Conservation (phyloP, 305 asterid genomes). For the Solanum hybrid region DNA sequence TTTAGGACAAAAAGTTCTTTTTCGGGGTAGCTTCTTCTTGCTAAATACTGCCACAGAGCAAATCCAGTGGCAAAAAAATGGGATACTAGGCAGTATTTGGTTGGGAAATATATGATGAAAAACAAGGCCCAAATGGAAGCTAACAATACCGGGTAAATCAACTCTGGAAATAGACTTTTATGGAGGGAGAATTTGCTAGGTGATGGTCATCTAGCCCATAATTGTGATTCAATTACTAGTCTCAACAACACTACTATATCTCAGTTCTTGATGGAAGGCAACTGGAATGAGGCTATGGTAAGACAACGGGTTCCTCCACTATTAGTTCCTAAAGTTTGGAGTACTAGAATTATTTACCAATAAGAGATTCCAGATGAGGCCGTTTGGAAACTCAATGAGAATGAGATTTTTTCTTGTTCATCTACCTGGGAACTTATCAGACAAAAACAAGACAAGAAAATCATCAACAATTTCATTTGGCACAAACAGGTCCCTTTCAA, state of each 20-base stretch:
- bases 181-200: not conserved
- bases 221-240: too few species aligned
- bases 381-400: too few species aligned
- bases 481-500: not conserved
- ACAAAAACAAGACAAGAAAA: too few species aligned
- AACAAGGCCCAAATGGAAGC: not conserved
- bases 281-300: not conserved
- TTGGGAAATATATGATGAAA: not conserved
- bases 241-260: too few species aligned
- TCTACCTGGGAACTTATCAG: not conserved
- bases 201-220: not conserved
- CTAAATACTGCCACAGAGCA: too few species aligned
- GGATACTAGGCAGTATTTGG: too few species aligned
- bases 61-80: too few species aligned
- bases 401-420: not conserved
- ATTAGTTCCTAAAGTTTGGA: not conserved
- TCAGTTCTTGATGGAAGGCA: not conserved
- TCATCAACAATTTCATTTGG: not conserved
- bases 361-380: not conserved
- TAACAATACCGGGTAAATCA: not conserved
- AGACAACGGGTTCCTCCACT: not conserved
- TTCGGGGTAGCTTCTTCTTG: too few species aligned
- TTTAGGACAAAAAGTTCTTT: too few species aligned
- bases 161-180: not conserved
- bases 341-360: not conserved